These are phyloP conservation scores for Clathrospora elynae DNA, from an alignment of 2,329 filamentous ascomycete genomes.

Conservation along the genomic window DNA sequence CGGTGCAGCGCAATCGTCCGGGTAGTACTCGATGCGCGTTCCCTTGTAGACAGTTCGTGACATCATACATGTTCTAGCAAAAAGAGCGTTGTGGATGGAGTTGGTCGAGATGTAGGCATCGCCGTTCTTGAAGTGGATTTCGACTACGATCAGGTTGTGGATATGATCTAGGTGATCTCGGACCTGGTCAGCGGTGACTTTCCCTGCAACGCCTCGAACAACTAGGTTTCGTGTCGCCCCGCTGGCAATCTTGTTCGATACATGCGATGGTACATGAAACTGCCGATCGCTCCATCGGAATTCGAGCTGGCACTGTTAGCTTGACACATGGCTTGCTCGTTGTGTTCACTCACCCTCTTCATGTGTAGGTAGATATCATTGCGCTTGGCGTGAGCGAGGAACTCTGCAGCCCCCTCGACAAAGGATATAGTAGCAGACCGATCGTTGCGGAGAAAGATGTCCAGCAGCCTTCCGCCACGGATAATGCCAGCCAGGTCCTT, in stretches of 20 bases:
- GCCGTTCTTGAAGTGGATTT: constrained; percentile 61
- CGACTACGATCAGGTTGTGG: constrained; percentile 74
- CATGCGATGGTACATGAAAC: constrained; percentile 66
- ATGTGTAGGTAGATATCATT: constrained; percentile 71
- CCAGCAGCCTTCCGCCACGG: constrained; percentile 72
- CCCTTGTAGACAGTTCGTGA: constrained; percentile 68
- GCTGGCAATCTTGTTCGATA: constrained; percentile 65
- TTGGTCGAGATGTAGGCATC: constrained; percentile 75
- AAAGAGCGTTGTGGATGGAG: constrained; percentile 75
- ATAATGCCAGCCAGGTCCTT: constrained; percentile 68
- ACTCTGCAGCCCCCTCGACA: constrained; percentile 63
- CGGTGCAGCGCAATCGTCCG: constrained; percentile 73
- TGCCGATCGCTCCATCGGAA: constrained; percentile 74
- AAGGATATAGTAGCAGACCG: constrained; percentile 72
- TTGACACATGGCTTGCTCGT: neutral
- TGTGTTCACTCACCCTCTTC: constrained; percentile 62
- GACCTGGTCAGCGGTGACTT: constrained; percentile 67
- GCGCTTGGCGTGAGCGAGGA: constrained; percentile 66
- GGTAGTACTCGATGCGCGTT: constrained; percentile 70
- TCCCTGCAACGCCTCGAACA: constrained; percentile 61
- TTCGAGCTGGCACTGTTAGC: constrained; percentile 59
- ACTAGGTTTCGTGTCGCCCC: constrained; percentile 78
- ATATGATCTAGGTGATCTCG: constrained; percentile 81
- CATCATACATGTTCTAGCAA: constrained; percentile 80
- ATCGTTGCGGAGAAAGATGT: constrained; percentile 69